phyloP scores from a whole-genome alignment of 495 filamentous ascomycete species.

The Pyrenula aspistea region DNA sequence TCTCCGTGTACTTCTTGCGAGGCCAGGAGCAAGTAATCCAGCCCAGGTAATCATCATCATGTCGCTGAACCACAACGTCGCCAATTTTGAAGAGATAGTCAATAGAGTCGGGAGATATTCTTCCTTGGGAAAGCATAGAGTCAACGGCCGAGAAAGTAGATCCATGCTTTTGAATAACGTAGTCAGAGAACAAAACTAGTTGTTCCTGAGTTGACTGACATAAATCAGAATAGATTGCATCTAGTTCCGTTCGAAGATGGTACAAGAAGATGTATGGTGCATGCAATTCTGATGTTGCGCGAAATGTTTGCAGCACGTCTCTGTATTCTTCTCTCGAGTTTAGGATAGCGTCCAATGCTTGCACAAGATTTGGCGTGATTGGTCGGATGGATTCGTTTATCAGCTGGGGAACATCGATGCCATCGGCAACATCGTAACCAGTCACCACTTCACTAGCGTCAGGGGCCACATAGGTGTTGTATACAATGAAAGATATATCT shows the following conservation, averaged over 20 bases:
- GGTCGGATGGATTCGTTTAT: conserved; percentile 6
- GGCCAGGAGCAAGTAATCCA: background rate
- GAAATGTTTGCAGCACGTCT: background rate
- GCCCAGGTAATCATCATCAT: background rate
- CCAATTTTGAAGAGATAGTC: conserved; percentile 12
- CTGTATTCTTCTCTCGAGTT: background rate
- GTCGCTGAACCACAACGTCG: conserved; percentile 6
- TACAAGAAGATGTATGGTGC: background rate
- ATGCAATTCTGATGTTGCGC: background rate
- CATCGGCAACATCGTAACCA: background rate
- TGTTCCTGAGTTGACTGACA: background rate
- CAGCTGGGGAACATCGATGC: conserved; percentile 1
- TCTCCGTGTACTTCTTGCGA: background rate
- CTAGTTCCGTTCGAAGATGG: background rate
- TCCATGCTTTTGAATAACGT: conserved; percentile 3
- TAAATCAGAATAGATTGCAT: background rate
- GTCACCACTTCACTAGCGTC: background rate
- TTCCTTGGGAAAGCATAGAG: conserved; percentile 10
- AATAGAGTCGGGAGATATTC: conserved; percentile 13
- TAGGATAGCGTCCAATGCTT: background rate
- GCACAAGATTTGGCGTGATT: conserved; percentile 3
- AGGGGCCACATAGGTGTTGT: conserved; percentile 1
- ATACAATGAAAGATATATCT: conserved; percentile 14
- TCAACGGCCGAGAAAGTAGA: conserved; percentile 8
- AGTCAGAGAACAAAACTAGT: conserved; percentile 3